Evolutionary conservation across 192 early-diverging fungal species (phyloP).

Genomic region (Backusella australiensis): DNA sequence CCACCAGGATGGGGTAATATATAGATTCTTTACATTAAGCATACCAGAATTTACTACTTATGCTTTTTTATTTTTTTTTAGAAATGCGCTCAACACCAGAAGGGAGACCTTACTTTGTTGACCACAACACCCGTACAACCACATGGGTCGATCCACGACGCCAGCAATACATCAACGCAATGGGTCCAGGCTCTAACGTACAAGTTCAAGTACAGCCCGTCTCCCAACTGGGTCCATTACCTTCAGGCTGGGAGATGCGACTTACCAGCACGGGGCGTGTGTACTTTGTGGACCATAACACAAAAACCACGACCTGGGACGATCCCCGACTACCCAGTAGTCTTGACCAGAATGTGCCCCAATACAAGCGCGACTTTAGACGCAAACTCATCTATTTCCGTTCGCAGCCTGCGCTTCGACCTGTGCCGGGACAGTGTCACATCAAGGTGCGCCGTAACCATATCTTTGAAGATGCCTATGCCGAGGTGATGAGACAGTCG

Average conservation of each 20-base stretch:
- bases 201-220: constrained; percentile 73
- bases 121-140: constrained; percentile 87
- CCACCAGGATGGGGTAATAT: constrained; percentile 73
- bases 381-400: constrained; percentile 97
- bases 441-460: constrained; percentile 84
- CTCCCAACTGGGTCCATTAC: constrained; percentile 82
- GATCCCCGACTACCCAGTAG: constrained; percentile 83
- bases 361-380: constrained; percentile 99
- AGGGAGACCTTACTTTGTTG: constrained; percentile 84
- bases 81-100: constrained; percentile 78
- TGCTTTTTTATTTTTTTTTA: not conserved
- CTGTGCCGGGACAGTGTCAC: constrained; percentile 87
- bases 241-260: constrained; percentile 99
- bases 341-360: constrained; percentile 88
- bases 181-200: constrained; percentile 48
- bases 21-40: not conserved
- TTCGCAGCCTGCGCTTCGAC: constrained; percentile 88
- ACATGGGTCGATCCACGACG: constrained; percentile 90
- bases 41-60: not conserved
- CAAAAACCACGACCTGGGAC: constrained; percentile 98
- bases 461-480: constrained; percentile 96
- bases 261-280: constrained; percentile 92
- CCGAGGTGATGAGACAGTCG: constrained; percentile 92
- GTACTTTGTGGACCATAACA: constrained; percentile 99
- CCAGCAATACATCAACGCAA: constrained; percentile 58